phyloP scores from a whole-genome alignment of 2,329 filamentous ascomycete genomes.

The Apiospora pterosperma region DNA sequence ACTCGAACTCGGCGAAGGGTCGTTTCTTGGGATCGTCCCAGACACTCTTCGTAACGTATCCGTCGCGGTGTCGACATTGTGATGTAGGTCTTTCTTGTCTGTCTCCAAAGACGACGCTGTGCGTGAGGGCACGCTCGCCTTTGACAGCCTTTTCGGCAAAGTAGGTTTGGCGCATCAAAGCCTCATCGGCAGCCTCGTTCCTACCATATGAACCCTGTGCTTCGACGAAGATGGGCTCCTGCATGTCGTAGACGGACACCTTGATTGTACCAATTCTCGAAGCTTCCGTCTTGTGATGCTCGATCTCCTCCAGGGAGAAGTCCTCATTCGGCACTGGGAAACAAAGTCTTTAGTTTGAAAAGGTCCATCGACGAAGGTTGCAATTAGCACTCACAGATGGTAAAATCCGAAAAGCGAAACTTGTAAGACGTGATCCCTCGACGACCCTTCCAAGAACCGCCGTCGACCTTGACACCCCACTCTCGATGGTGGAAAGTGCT shows the following conservation, averaged over 20 bases:
- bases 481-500: background rate
- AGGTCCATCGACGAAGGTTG: background rate
- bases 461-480: background rate
- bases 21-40: background rate
- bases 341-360: background rate
- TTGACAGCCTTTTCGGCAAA: constrained; percentile 3
- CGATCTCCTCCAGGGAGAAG: background rate
- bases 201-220: no score
- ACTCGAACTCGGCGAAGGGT: constrained; percentile 2
- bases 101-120: background rate
- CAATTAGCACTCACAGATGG: background rate
- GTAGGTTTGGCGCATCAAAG: background rate
- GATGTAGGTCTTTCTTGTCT: background rate
- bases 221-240: background rate
- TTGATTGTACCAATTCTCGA: background rate
- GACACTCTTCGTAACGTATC: background rate
- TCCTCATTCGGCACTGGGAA: background rate
- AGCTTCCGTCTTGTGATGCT: background rate
- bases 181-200: background rate
- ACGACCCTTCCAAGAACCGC: background rate
- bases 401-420: background rate
- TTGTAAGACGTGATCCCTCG: background rate
- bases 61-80: background rate
- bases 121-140: background rate
- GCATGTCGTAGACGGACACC: constrained; percentile 2